A percentile compares a stretch with the other conserved stretches of the same genome.
These are phyloP conservation scores for Crotalaria pallida DNA, from an alignment of 306 rosid genomes.

Conservation along the genomic window DNA sequence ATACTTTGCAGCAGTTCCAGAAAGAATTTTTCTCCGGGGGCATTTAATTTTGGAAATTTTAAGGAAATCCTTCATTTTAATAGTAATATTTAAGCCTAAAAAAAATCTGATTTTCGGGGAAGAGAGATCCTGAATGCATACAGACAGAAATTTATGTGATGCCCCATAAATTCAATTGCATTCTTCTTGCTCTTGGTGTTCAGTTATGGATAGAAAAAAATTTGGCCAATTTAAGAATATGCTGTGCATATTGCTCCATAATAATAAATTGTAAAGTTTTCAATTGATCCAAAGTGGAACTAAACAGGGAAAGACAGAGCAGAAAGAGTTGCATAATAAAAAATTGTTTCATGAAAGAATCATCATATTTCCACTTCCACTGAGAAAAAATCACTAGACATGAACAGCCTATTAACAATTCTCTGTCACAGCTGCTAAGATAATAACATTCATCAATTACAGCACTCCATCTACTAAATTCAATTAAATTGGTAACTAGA, in stretches of 20 bases:
- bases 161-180: background rate
- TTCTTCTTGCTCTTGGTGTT: background rate
- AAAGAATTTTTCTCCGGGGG: background rate
- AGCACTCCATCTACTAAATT: slow-evolving; percentile 8
- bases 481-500: background rate
- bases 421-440: background rate
- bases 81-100: no score
- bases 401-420: background rate
- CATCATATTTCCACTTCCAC: slow-evolving; percentile 12
- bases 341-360: slow-evolving; percentile 1
- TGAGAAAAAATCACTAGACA: slow-evolving; percentile 2
- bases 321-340: slow-evolving; percentile 13
- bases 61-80: background rate
- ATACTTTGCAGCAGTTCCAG: background rate
- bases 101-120: no score
- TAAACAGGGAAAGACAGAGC: background rate
- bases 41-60: background rate
- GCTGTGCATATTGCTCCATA: background rate
- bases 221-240: background rate
- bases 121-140: no score
- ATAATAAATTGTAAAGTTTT: background rate
- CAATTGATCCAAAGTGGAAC: background rate
- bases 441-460: slow-evolving; percentile 7
- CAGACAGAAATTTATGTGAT: background rate
- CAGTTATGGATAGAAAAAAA: background rate